phyloP scores from a whole-genome alignment of 2,329 filamentous ascomycete species.

The Fusarium falciforme region DNA sequence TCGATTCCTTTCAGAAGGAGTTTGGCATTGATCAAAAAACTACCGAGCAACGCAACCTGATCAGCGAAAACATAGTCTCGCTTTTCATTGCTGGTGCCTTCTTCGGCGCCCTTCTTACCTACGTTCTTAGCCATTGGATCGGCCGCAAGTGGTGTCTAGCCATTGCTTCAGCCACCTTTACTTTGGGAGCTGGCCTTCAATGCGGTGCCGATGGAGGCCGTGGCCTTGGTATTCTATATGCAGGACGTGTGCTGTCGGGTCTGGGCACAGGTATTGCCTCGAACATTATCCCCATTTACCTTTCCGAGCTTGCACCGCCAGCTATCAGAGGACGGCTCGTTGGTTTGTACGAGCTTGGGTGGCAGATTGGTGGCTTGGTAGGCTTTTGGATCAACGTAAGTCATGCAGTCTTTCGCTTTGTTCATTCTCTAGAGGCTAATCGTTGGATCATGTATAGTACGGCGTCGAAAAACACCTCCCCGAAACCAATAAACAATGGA shows the following conservation, averaged over 20 bases:
- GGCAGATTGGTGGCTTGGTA: slow-evolving; percentile 63
- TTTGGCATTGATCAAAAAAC: slow-evolving; percentile 65
- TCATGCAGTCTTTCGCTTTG: neutral
- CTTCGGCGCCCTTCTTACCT: slow-evolving; percentile 72
- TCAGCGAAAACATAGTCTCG: slow-evolving; percentile 74
- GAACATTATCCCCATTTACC: slow-evolving; percentile 61
- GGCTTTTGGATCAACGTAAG: slow-evolving; percentile 61
- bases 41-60: slow-evolving; percentile 56
- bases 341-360: slow-evolving; percentile 66
- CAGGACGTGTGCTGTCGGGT: slow-evolving; percentile 63
- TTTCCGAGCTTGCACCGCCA: slow-evolving; percentile 60
- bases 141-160: slow-evolving; percentile 49
- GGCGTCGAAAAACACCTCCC: slow-evolving; percentile 38
- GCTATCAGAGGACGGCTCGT: slow-evolving; percentile 65
- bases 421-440: neutral
- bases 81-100: slow-evolving; percentile 77
- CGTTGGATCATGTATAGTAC: neutral
- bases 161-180: slow-evolving; percentile 47
- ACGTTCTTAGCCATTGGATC: slow-evolving; percentile 46
- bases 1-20: slow-evolving; percentile 70
- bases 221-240: slow-evolving; percentile 59
- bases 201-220: slow-evolving; percentile 64
- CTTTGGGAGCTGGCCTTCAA: slow-evolving; percentile 64
- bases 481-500: slow-evolving; percentile 51
- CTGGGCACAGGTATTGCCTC: slow-evolving; percentile 52